Base-by-base conservation (phyloP, 192 early-diverging fungal species). In the Funneliformis geosporum region DNA sequence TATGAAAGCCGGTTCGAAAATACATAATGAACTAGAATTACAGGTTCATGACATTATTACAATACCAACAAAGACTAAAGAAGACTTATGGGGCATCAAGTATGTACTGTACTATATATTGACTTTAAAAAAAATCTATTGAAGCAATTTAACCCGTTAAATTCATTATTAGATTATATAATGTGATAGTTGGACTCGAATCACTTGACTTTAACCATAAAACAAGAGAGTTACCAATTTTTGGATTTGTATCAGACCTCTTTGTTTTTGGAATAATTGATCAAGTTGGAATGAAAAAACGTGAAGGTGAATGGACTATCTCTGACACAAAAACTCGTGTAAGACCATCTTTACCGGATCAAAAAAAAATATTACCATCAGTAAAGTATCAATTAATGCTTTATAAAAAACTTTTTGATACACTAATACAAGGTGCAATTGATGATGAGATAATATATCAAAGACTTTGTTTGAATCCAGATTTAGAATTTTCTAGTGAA, bases 321-420 rank as follows among this genome's bases (percentile, higher is more conserved):
- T 78, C 62, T 7, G 76, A 78, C 18, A 78, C 76, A 16, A 78
- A 78, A 67, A 78, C 76, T 47, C 42, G 64, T 0, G 14, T 23
- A 4, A 65, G n/a, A 68, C 40, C 25, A 3, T 67, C 21, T 27
- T 1, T 43, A 27, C 64, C 64, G 59, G 33, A 27, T 40, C 27
- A 55, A 38, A 21, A 61, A 8, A 23, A 43, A 6, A 7, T 38
- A 50, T n/a, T 11, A 23, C 5, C 44, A 16, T 60, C 59, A 16
- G 42, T 27, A 21, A 65, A 66, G 21, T 44, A 33, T 46, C 76
- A 78, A 67, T 43, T 78, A 50, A 78, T 78, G 76, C 42, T 78
- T 27, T 78, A 78, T 27, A 78, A 78, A 50, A 64, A 62, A 55
- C 43, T 78, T 18, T 78, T 78, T 78, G 76, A 78, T 78, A 44